phyloP scores from a whole-genome alignment of 805 yeast genomes.

The Lachancea quebecensis region DNA sequence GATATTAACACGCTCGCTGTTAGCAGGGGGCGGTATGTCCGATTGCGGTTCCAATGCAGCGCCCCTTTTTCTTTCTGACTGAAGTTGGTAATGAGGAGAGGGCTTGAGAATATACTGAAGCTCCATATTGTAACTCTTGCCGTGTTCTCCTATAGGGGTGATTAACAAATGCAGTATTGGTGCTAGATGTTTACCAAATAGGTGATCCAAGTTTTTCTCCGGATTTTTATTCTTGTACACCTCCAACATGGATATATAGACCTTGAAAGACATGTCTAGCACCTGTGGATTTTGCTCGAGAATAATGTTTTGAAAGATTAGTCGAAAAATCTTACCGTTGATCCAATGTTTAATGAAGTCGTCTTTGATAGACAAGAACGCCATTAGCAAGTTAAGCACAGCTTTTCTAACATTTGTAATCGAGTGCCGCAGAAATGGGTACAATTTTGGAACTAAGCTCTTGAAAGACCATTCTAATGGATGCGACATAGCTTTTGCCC shows the following conservation, averaged over 20 bases:
- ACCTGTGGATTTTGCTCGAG: constrained; percentile 84
- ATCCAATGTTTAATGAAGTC: constrained; percentile 62
- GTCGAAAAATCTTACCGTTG: constrained; percentile 61
- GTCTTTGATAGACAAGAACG: constrained; percentile 59
- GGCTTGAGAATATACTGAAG: constrained; percentile 69
- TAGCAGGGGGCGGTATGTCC: constrained; percentile 42
- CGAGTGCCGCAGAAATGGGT: constrained; percentile 90
- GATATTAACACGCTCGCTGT: constrained; percentile 66
- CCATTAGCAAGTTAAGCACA: constrained; percentile 70
- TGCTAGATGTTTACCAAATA: constrained; percentile 49
- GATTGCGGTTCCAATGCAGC: constrained; percentile 21
- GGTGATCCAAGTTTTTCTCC: constrained; percentile 41
- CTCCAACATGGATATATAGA: constrained; percentile 49
- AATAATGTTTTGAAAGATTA: constrained; percentile 77
- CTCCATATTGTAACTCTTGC: constrained; percentile 83
- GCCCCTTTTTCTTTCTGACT: constrained; percentile 28
- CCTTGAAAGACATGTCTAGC: constrained; percentile 50
- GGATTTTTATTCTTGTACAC: constrained; percentile 36
- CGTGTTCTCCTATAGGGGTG: constrained; percentile 93
- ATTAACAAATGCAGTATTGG: constrained; percentile 62
- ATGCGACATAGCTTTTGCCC: constrained; percentile 47
- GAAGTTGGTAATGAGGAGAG: constrained; percentile 38
- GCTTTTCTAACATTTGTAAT: constrained; percentile 86
- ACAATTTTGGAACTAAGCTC: constrained; percentile 77
- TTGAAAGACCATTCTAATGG: constrained; percentile 53